Base-by-base conservation (phyloP, 202 grass and related monocot species). In the Bolboschoenoplectus hybrid region DNA sequence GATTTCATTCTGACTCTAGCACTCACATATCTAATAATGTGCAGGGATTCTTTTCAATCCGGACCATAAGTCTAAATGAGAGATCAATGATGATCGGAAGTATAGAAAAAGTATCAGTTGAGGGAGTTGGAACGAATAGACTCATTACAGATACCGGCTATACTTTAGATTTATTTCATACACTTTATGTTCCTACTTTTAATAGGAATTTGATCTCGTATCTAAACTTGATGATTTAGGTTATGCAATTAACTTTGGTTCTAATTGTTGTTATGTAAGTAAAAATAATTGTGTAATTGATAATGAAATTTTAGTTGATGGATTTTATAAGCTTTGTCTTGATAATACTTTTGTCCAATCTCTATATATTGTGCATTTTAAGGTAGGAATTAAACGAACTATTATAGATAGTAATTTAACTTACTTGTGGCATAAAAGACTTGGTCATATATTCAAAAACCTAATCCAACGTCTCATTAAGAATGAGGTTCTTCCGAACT, bases 1-100 rank as follows among this genome's bases (percentile, higher is more conserved):
- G 87, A 47, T n/a, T 85, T 85, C 71, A 81, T 78, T 79, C 20
- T 55, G 80, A 56, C 62, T 71, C 47, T 57, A 88, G 44, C 49
- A 32, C 60, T 81, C 86, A 88, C 44, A 34, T 84, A 63, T 67
- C 55, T 4, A 88, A 79, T 72, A 79, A 43, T 16, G 39, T 80
- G 17, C 19, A 79, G 34, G 38, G 45, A 86, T 86, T 81, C 0
- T 26, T 67, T 87, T 35, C 2, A 2, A 58, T 81, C 74, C 16
- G 41, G 8, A 87, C 34, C 0, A 69, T 44, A 87, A 70, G 16
- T 41, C 36, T 12, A 39, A 41, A 67, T 40, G 36, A 67, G 34
- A 9, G 11, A 11, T 39, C 5, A 39, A 2, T 67, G 34, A 36
- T 67, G 38, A 67, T 63, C 19, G 61, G 61, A 26, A 63, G 32